Evolutionary conservation across 805 yeast species (phyloP).

Genomic region (Citeromyces matritensis): DNA sequence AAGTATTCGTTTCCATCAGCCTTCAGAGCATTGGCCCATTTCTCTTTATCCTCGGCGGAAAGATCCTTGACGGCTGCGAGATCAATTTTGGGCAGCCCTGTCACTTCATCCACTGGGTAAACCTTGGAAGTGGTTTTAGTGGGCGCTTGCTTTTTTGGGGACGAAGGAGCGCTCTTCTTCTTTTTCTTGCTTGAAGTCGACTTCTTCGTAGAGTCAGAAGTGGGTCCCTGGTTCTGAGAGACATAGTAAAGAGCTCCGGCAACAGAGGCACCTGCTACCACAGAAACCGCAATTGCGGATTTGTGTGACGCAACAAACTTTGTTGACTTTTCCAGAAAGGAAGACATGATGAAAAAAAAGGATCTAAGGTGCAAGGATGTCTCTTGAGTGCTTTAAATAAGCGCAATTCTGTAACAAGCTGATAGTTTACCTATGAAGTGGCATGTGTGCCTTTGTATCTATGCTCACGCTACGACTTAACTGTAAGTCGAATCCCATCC

Average conservation of each 20-base stretch:
- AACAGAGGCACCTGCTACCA: conserved; percentile 34
- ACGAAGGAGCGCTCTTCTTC: conserved; percentile 20
- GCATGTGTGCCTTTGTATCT: too few relatives aligned
- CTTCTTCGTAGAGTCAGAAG: conserved; percentile 1
- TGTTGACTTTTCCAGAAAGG: conserved; percentile 7
- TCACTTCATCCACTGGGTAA: conserved; percentile 33
- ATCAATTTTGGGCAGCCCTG: conserved; percentile 45
- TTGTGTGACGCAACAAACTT: conserved; percentile 32
- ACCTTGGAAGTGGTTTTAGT: too few relatives aligned
- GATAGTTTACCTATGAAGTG: too few relatives aligned
- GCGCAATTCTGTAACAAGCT: too few relatives aligned
- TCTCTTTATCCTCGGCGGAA: conserved; percentile 35
- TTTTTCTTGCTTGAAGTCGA: conserved; percentile 20
- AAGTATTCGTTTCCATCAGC: conserved; percentile 79
- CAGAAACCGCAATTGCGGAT: conserved; percentile 31
- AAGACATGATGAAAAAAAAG: neutral
- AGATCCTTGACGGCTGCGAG: conserved; percentile 28
- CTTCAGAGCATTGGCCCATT: conserved; percentile 64
- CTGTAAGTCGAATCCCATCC: too few relatives aligned
- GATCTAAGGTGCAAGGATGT: too few relatives aligned
- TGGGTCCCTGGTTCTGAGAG: conserved; percentile 12
- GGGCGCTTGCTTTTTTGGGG: conserved; percentile 13
- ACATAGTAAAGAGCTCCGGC: conserved; percentile 30
- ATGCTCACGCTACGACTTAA: too few relatives aligned
- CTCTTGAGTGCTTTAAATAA: too few relatives aligned